These are phyloP conservation scores for Dothideomycetes sp. DNA, from an alignment of 2,329 filamentous ascomycete species.

Conservation along the genomic window DNA sequence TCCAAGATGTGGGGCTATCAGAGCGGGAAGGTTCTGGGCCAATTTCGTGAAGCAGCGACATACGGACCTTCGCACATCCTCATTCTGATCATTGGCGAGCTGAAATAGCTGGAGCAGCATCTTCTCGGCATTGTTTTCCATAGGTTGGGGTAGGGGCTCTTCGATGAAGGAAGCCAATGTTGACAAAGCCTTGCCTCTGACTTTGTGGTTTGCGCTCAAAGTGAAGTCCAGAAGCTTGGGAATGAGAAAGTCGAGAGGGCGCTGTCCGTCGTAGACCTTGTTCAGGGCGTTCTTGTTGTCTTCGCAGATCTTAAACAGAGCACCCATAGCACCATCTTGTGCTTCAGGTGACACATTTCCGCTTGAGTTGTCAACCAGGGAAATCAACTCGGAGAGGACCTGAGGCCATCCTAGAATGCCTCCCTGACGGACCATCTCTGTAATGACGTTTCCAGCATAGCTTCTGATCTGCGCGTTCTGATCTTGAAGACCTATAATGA, in stretches of 20 bases:
- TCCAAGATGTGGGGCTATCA: slow-evolving; percentile 76
- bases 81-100: slow-evolving; percentile 63
- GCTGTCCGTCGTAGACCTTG: slow-evolving; percentile 76
- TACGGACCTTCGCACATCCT: slow-evolving; percentile 82
- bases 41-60: slow-evolving; percentile 89
- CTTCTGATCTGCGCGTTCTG: slow-evolving; percentile 71
- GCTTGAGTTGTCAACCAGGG: slow-evolving; percentile 61
- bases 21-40: slow-evolving; percentile 81
- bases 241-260: slow-evolving; percentile 77
- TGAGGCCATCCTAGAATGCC: slow-evolving; percentile 88
- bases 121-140: slow-evolving; percentile 68
- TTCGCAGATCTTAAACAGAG: slow-evolving; percentile 90
- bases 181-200: slow-evolving; percentile 68
- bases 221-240: slow-evolving; percentile 86
- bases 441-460: slow-evolving; percentile 86
- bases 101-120: slow-evolving; percentile 75
- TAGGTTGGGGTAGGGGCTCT: slow-evolving; percentile 58
- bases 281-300: slow-evolving; percentile 83
- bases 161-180: slow-evolving; percentile 89
- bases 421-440: slow-evolving; percentile 75
- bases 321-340: slow-evolving; percentile 89
- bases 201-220: slow-evolving; percentile 60
- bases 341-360: slow-evolving; percentile 58
- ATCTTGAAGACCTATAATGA: slow-evolving; percentile 73
- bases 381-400: slow-evolving; percentile 70